Base-by-base conservation (phyloP, 176 grass and related monocot species). In the Chrysopogon serrulatus region DNA sequence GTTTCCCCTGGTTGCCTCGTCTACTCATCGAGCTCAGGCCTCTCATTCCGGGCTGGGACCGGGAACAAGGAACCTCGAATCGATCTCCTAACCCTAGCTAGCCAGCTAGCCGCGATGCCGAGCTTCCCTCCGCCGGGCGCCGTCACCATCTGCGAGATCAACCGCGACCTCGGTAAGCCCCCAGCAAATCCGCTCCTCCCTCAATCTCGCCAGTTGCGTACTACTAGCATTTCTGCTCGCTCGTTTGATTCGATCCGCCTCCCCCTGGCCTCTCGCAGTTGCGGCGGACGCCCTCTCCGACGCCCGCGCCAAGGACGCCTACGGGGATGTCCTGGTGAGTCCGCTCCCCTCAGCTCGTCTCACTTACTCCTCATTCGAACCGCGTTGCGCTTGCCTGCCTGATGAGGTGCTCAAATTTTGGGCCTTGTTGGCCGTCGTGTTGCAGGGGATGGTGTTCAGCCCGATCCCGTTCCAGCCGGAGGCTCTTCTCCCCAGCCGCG, bases 141-240 rank as follows among this genome's bases (percentile, higher is more conserved):
- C 67, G 83, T 95, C 85, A 98, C 96, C 83, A 24, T 98, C 68
- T 98, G 96, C 87, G 96, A 98, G 76, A 94, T 98, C 77, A 98
- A 92, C 89, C 96, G 96, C 64, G 87, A 94, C 84, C 86, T 98
- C 19, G 83, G 96, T 98, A 35, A 26, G 16, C 23, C 5, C 11
- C 48, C 3, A 28, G 21, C 30, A n/a, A 54, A 5, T 69, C 44
- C 21, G 5, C 35, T 47, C 23, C 78, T 59, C 14, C 13, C 5
- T 5, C 0, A 8, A 4, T 5, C 9, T 10, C 17, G 31, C 18
- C 39, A 23, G 59, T 32, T 9, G 8, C n/a, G 7, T 67, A 36
- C 3, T 30, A 65, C 28, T 16, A 16, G 21, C 32, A 23, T 23
- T 14, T 23, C 19, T 14, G 28, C 32, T 34, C 6, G 71, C 27